These are phyloP conservation scores for Calonectria naviculata DNA, from an alignment of 2,329 filamentous ascomycete species.

Conservation along the genomic window DNA sequence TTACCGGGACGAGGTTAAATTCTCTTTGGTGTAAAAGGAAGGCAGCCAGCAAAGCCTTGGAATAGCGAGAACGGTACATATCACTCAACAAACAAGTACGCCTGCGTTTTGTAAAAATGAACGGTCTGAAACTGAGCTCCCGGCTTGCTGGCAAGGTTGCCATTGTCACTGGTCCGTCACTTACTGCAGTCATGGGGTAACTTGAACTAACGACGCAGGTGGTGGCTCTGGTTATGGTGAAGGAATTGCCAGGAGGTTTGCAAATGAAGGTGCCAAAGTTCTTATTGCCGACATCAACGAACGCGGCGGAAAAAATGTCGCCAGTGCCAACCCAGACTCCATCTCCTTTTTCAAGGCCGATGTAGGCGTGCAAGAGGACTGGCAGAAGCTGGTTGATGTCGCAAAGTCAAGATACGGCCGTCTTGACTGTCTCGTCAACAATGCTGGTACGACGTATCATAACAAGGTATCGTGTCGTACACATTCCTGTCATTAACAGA, in stretches of 20 bases:
- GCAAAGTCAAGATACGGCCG: background rate
- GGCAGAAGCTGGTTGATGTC: background rate
- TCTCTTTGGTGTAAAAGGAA: background rate
- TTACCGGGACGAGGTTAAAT: background rate
- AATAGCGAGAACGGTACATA: background rate
- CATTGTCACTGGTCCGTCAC: background rate
- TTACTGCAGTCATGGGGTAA: background rate
- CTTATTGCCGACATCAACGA: background rate
- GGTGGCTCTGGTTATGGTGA: background rate
- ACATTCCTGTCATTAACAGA: background rate
- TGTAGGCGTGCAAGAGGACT: background rate
- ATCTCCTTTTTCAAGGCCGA: background rate
- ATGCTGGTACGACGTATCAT: background rate
- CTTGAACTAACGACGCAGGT: background rate
- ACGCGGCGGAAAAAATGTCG: background rate
- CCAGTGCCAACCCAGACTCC: background rate
- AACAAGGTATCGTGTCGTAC: background rate
- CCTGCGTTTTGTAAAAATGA: background rate
- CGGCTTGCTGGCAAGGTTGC: background rate
- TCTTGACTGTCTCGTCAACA: background rate
- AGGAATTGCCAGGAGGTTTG: background rate
- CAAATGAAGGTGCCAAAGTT: background rate
- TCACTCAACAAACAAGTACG: background rate
- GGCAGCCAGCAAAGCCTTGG: too few species aligned
- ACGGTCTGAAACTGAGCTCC: background rate